Evolutionary conservation across 1,284 basidiomycete species (phyloP), one percentile per base, ranked within the genome.

Genomic region (Boletus smithii): DNA sequence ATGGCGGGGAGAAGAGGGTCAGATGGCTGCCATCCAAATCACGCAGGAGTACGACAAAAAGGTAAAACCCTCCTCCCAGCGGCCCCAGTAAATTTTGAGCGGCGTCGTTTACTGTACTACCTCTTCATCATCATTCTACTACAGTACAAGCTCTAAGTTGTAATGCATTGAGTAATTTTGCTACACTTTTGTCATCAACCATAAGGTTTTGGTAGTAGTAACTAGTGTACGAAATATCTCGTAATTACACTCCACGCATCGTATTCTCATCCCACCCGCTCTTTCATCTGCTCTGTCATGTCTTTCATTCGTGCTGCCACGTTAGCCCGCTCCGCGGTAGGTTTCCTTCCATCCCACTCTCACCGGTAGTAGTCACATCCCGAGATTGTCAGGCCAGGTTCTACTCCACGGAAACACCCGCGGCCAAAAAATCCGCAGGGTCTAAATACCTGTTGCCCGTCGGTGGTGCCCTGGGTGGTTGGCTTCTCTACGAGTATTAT

Each of bases 341-440:
- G 55, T 41, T 36, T n/a, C 13, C 18, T 31, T 31, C 30, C 14
- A 31, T 10, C 30, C 30, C 30, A n/a, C 30, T 13, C 7, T 6
- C 11, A n/a, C 14, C 30, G 30, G 7, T 11, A 27, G n/a, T n/a
- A n/a, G n/a, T n/a, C n/a, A n/a, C n/a, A n/a, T n/a, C n/a, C 20
- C 22, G 10, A 34, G n/a, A 38, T 14, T 50, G 56, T 11, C 46
- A 54, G 62, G 42, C 63, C 18, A 73, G 76, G 44, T 55, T 67
- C 29, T 63, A 79, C 60, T 70, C 80, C 23, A 78, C 81, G 2
- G 72, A 74, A 18, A 56, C 72, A 10, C 60, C 71, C 44, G 54
- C 70, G 1, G 53, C 69, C 38, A 70, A 72, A 75, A 73, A 61
- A 61, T 77, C 36, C 71, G 76, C 2, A 58, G 26, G n/a, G 9